Evolutionary conservation across 192 early-diverging fungal genomes (phyloP).

Genomic region (Backusella psychrophila): DNA sequence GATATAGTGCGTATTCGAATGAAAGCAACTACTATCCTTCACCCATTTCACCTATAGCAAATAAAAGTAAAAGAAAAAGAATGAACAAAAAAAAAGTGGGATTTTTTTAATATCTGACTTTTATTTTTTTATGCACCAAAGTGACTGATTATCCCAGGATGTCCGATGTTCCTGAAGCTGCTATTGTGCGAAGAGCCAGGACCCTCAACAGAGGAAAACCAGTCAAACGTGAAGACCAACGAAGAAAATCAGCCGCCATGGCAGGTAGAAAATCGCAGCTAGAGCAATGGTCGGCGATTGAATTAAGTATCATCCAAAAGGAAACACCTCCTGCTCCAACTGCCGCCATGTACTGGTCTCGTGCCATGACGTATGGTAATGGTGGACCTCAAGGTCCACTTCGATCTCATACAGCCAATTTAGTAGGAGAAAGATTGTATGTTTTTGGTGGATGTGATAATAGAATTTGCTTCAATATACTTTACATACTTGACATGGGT

Average conservation of each 20-base stretch:
- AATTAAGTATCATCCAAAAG: constrained; percentile 8
- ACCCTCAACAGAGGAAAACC: neutral
- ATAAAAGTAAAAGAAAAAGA: neutral
- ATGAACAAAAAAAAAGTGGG: neutral
- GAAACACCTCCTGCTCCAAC: constrained; percentile 60
- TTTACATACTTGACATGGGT: constrained; percentile 80
- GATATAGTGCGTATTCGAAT: neutral
- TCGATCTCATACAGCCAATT: constrained; percentile 77
- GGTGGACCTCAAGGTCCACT: constrained; percentile 54
- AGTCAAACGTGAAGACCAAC: neutral
- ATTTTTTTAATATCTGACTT: neutral
- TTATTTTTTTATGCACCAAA: neutral
- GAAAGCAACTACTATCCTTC: neutral
- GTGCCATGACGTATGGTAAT: constrained; percentile 56
- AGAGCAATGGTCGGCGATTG: constrained; percentile 9
- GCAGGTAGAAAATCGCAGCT: neutral
- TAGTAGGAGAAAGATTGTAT: constrained; percentile 71
- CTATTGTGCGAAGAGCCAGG: neutral
- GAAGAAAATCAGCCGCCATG: neutral
- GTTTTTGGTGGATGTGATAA: constrained; percentile 89
- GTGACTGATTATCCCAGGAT: neutral
- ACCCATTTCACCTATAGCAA: neutral
- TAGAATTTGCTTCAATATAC: constrained; percentile 65
- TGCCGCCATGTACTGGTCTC: constrained; percentile 81
- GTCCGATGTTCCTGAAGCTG: neutral